These are phyloP conservation scores for Didymellaceae sp. DNA, from an alignment of 2,329 filamentous ascomycete species.

Conservation along the genomic window DNA sequence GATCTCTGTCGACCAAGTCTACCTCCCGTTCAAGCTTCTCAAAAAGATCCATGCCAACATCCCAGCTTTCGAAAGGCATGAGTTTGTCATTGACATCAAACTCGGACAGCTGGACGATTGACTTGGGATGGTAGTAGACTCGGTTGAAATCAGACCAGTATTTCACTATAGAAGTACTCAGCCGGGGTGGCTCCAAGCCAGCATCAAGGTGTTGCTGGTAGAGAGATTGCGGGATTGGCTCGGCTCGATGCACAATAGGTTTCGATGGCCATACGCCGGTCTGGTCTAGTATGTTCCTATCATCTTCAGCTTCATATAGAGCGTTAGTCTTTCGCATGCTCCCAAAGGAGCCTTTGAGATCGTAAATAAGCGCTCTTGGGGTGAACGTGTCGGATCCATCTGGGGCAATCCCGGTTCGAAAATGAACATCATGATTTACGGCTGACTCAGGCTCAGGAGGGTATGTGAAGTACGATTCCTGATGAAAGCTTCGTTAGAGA, in stretches of 20 bases:
- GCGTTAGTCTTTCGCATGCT: conserved; percentile 86
- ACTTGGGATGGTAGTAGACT: conserved; percentile 89
- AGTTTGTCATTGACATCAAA: conserved; percentile 82
- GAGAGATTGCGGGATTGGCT: conserved; percentile 69
- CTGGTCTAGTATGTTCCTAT: conserved; percentile 34
- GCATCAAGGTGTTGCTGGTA: conserved; percentile 83
- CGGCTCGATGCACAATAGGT: conserved; percentile 67
- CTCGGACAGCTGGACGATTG: conserved; percentile 80
- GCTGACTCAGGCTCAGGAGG: conserved; percentile 67
- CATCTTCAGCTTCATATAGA: conserved; percentile 72
- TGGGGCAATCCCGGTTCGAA: conserved; percentile 79
- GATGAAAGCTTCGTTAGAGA: conserved; percentile 1
- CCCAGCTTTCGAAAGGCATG: conserved; percentile 79
- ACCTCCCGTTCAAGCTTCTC: conserved; percentile 60
- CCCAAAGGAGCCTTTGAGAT: conserved; percentile 92
- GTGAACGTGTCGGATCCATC: conserved; percentile 92
- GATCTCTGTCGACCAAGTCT: conserved; percentile 85
- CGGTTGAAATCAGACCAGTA: conserved; percentile 98
- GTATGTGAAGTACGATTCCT: conserved; percentile 99
- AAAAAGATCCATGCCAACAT: conserved; percentile 48
- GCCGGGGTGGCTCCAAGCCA: conserved; percentile 66
- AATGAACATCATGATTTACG: conserved; percentile 86
- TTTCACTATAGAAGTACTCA: conserved; percentile 75
- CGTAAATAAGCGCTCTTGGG: conserved; percentile 90
- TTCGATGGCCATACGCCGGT: conserved; percentile 45